These are phyloP conservation scores for Solanum chacoense DNA, from an alignment of 305 asterid genomes.

Conservation along the genomic window DNA sequence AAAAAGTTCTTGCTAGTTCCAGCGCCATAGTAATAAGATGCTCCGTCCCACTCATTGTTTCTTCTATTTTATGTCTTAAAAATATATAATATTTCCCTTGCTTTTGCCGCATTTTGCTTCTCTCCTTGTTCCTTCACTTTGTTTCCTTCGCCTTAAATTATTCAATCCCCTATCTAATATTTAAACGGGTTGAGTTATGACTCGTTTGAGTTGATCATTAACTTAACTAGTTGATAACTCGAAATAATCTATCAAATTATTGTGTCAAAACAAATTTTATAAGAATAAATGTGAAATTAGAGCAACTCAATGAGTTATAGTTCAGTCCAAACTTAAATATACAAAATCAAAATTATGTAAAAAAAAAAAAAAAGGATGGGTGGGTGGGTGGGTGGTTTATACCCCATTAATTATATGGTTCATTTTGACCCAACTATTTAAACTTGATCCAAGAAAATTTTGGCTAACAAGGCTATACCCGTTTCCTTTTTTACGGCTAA, in stretches of 20 bases:
- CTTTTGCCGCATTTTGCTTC: slow-evolving; percentile 32
- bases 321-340: background rate
- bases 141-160: background rate
- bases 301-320: too few relatives aligned
- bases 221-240: background rate
- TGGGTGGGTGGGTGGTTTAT: background rate
- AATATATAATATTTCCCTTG: slow-evolving; percentile 13
- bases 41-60: slow-evolving; percentile 38
- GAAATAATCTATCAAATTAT: background rate
- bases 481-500: background rate
- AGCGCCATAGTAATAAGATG: slow-evolving; percentile 24
- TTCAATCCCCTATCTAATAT: background rate
- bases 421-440: background rate
- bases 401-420: background rate
- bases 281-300: background rate
- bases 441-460: background rate
- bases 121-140: background rate
- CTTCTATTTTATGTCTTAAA: background rate
- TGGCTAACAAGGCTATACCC: background rate
- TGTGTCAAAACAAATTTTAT: background rate
- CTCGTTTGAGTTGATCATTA: background rate
- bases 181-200: background rate
- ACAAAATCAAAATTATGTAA: too few relatives aligned
- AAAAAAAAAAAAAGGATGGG: too few relatives aligned
- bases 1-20: background rate